Evolutionary conservation across 169 alveolate species (phyloP), one percentile per base, ranked within the genome.

Genomic region (Theileria luwenshuni): DNA sequence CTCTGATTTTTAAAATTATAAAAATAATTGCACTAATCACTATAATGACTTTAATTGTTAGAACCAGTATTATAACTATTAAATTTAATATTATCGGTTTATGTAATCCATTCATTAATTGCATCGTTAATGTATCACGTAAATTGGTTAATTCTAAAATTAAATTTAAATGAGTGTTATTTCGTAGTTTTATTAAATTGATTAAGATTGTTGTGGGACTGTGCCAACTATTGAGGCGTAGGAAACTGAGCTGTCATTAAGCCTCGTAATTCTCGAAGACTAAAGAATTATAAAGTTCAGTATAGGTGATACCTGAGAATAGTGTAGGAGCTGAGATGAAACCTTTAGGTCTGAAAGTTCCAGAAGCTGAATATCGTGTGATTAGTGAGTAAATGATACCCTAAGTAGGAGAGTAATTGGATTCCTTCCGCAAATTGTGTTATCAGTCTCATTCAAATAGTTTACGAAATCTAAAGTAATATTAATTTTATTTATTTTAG

Each of bases 351-450:
- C 70, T n/a, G 81, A 30, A 5, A 62, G 38, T 15, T 45, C 27
- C 8, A 76, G 35, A 7, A 56, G 51, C 51, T 42, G 47, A 56
- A 62, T 35, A 21, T 68, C 49, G n/a, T 30, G 54, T 49, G 6
- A 47, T n/a, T 49, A 23, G 13, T 60, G 43, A 63, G 7, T 69
- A 21, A 47, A 54, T 62, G 28, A 62, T 76, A 91, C 90, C 48
- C 77, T 84, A 42, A 96, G 85, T 67, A 91, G 86, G 32, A 96
- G 90, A 52, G 87, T 74, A 32, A 96, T 96, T 19, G 99, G 98
- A 76, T 95, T 90, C 70, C 98, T 84, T 28, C 99, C 99, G 77
- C 99, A 96, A 35, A 96, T 95, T 0, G 99, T 96, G 86, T 96
- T 96, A 64, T 85, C 91, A n/a, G 98, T 95, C 61, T 87, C 74